Evolutionary conservation across 208 protist species (phyloP), one percentile per base, ranked within the genome.

Genomic region (Porcisia hertigi): DNA sequence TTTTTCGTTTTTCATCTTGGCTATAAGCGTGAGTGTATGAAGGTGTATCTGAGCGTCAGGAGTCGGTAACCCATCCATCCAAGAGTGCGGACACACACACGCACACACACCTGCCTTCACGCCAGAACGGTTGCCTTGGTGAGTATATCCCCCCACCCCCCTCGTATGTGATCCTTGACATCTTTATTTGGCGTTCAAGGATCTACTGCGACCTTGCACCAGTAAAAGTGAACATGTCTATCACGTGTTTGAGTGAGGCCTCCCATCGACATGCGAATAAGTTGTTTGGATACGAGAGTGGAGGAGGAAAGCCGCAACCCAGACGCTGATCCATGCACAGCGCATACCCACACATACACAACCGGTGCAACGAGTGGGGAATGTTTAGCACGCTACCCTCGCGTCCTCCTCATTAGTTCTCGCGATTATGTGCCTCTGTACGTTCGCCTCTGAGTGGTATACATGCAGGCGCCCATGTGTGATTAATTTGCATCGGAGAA

Each of bases 401-500:
- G 39, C 60, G 36, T 65, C 60, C 39, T 39, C 30, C 58, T 39
- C 55, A 7, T 39, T 45, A 43, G 60, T 65, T 14, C 60, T 43
- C 34, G 18, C 43, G 60, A 65, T 43, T 30, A 30, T 7, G 34
- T 23, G 36, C 18, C 60, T n/a, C 43, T 36, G 34, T n/a, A 65
- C 18, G 4, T 39, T 12, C 8, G 60, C 60, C 36, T 43, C 60
- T 36, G 2, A 23, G n/a, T 43, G 36, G 36, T 36, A 36, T 18
- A 25, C 36, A 36, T 36, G 60, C 16, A 7, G 60, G 18, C 43
- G 9, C 30, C 9, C 11, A 20, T 39, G 9, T 1, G n/a, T 11
- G 16, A 36, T 76, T 49, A 82, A 23, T 20, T n/a, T 3, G 65
- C 58, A 3, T 77, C 66, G n/a, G 67, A 74, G 18, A 82, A 72